A percentile compares a stretch with the other conserved stretches of the same genome.
Evolutionary conservation across 495 filamentous ascomycete genomes (phyloP).

Genomic region (Evernia prunastri): DNA sequence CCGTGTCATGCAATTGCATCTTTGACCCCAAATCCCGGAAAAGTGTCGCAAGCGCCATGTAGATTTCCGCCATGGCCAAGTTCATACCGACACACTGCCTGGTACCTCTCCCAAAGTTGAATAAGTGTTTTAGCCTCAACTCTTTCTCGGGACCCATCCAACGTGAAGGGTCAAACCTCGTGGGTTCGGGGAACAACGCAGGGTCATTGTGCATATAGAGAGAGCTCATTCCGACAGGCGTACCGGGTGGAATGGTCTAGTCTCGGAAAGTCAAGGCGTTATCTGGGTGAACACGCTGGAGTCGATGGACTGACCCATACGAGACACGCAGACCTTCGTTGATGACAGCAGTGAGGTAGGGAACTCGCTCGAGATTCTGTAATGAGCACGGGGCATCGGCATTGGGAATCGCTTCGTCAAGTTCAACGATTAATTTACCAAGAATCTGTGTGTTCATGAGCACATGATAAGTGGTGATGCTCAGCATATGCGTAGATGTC

Average conservation of each 20-base stretch:
- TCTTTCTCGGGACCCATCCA: slow-evolving; percentile 20
- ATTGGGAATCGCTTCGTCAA: slow-evolving; percentile 25
- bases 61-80: slow-evolving; percentile 43
- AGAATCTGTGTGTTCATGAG: slow-evolving; percentile 25
- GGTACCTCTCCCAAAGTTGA: slow-evolving; percentile 32
- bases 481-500: slow-evolving; percentile 32
- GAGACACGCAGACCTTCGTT: slow-evolving; percentile 31
- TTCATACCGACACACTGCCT: slow-evolving; percentile 36
- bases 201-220: slow-evolving; percentile 19
- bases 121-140: slow-evolving; percentile 22
- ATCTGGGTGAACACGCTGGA: slow-evolving; percentile 36
- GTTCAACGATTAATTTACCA: slow-evolving; percentile 30
- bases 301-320: slow-evolving; percentile 34
- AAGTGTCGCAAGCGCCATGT: slow-evolving; percentile 37
- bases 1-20: slow-evolving; percentile 11
- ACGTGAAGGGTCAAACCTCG: slow-evolving; percentile 18
- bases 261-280: slow-evolving; percentile 24
- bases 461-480: slow-evolving; percentile 30
- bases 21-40: slow-evolving; percentile 34
- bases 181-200: slow-evolving; percentile 21
- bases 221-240: slow-evolving; percentile 33
- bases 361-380: slow-evolving; percentile 30
- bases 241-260: slow-evolving; percentile 30
- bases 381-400: slow-evolving; percentile 17
- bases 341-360: slow-evolving; percentile 38